These are phyloP conservation scores for Starmerella geochares DNA, from an alignment of 805 yeast genomes.

Conservation along the genomic window DNA sequence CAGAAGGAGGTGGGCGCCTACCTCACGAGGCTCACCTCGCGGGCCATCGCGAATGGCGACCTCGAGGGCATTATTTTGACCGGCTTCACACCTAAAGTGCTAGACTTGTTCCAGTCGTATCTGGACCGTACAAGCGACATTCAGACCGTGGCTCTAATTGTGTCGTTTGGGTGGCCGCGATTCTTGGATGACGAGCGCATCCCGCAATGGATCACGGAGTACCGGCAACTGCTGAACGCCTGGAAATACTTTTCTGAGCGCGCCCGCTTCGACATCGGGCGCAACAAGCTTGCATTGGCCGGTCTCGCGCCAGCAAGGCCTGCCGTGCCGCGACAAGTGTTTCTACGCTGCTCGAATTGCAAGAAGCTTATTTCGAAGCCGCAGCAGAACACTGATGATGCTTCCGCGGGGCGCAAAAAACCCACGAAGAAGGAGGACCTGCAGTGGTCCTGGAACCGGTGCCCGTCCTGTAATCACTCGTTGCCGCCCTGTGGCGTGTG, in stretches of 20 bases:
- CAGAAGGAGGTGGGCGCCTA: conserved; percentile 66
- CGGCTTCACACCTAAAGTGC: conserved; percentile 80
- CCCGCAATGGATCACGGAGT: conserved; percentile 65
- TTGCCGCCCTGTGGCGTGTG: conserved; percentile 89
- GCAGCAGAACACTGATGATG: neutral
- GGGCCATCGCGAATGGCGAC: conserved; percentile 69
- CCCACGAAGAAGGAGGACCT: neutral
- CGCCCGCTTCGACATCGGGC: conserved; percentile 74
- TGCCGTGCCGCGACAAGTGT: conserved; percentile 46
- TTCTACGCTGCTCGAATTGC: conserved; percentile 72
- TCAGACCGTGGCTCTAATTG: conserved; percentile 78
- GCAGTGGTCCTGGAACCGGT: conserved; percentile 29
- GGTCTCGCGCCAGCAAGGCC: neutral
- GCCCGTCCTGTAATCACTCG: conserved; percentile 81
- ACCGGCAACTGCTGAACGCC: conserved; percentile 58
- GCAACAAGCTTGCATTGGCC: conserved; percentile 42
- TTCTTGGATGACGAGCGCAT: conserved; percentile 66
- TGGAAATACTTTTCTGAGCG: conserved; percentile 71
- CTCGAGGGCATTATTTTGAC: conserved; percentile 83
- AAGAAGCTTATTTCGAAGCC: conserved; percentile 38
- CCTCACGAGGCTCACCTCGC: conserved; percentile 56
- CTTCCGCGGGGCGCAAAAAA: neutral
- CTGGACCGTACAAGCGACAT: conserved; percentile 83
- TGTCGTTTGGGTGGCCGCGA: conserved; percentile 73
- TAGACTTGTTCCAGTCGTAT: conserved; percentile 71